Evolutionary conservation across 129 eudicot genomes (phyloP).

Genomic region (Artemisia tridentata): DNA sequence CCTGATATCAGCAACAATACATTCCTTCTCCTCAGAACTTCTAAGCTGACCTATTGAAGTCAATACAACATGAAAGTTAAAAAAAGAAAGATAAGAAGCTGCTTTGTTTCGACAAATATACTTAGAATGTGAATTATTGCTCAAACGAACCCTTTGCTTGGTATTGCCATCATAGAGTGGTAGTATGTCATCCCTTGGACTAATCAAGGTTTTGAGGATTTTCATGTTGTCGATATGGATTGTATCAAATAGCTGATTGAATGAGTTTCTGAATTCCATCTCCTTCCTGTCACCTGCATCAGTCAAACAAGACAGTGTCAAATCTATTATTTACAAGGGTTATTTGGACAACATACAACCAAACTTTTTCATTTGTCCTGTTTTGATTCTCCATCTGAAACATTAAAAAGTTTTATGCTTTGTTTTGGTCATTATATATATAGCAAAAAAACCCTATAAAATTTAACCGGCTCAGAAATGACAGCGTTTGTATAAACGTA

Average conservation of each 20-base stretch:
- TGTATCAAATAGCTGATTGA: conserved; percentile 44
- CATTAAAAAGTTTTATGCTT: no score
- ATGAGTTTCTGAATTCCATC: conserved; percentile 40
- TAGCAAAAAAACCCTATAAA: background rate
- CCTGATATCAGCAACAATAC: conserved; percentile 70
- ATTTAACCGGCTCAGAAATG: no score
- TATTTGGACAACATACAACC: no score
- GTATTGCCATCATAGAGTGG: conserved; percentile 58
- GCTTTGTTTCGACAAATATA: background rate
- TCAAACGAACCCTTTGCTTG: conserved; percentile 45
- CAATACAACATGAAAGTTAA: background rate
- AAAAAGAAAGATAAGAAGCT: no score
- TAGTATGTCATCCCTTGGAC: conserved; percentile 51
- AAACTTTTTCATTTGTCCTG: no score
- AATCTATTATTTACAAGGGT: no score
- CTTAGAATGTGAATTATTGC: conserved; percentile 5
- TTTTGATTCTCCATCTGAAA: no score
- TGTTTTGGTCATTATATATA: no score
- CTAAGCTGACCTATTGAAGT: conserved; percentile 49
- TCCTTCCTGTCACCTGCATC: conserved; percentile 59
- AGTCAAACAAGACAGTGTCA: conserved; percentile 12
- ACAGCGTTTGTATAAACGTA: no score
- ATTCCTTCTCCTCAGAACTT: conserved; percentile 57
- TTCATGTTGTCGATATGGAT: conserved; percentile 80
- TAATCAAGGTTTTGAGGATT: conserved; percentile 52